phyloP scores from a whole-genome alignment of 2,329 filamentous ascomycete genomes.

The Neurospora sp. region DNA sequence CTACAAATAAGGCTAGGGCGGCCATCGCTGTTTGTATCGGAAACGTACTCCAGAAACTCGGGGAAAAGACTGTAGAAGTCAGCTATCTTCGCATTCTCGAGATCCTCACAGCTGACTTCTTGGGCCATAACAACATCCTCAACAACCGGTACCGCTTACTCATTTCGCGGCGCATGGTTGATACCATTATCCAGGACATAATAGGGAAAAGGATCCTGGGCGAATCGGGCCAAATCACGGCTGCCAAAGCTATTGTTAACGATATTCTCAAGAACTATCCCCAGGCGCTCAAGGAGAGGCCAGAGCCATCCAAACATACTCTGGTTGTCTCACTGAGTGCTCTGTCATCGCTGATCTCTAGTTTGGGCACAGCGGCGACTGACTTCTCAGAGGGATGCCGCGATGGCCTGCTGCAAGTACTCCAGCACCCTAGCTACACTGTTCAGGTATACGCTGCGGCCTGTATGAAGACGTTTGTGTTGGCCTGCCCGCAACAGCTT shows the following conservation, averaged over 20 bases:
- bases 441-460: conserved; percentile 85
- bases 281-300: conserved; percentile 73
- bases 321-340: conserved; percentile 71
- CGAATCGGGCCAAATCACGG: conserved; percentile 78
- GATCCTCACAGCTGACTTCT: conserved; percentile 68
- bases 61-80: conserved; percentile 71
- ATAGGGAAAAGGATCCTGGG: conserved; percentile 74
- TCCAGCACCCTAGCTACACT: conserved; percentile 92
- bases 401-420: conserved; percentile 77
- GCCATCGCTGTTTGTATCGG: conserved; percentile 83
- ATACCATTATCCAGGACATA: conserved; percentile 73
- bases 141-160: conserved; percentile 84
- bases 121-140: conserved; percentile 64
- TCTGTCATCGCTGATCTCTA: conserved; percentile 65
- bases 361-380: conserved; percentile 72
- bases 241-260: conserved; percentile 73
- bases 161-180: conserved; percentile 73
- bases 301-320: conserved; percentile 80
- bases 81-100: conserved; percentile 75
- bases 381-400: conserved; percentile 72
- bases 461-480: conserved; percentile 76
- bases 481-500: conserved; percentile 86
- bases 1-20: conserved; percentile 69
- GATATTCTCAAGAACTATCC: conserved; percentile 91
- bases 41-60: conserved; percentile 66